phyloP scores from a whole-genome alignment of 2,329 filamentous ascomycete species.

The Xylogone sp. region DNA sequence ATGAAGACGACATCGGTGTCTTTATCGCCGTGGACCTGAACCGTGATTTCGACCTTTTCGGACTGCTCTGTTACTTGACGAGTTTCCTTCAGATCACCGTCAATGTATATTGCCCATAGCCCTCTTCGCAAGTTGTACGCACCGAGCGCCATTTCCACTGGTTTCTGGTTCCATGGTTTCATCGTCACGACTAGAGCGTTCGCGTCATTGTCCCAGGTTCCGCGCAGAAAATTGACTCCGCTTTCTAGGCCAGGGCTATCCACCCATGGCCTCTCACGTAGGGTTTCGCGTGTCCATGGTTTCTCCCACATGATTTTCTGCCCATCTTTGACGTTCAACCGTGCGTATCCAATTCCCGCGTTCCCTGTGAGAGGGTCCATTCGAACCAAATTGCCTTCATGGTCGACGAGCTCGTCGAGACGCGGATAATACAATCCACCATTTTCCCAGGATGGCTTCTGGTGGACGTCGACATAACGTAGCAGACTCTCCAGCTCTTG shows the following conservation, averaged over 20 bases:
- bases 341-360: constrained; percentile 30
- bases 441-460: constrained; percentile 28
- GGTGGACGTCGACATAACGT: constrained; percentile 22
- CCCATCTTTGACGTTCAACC: constrained; percentile 33
- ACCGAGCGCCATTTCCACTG: background rate
- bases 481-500: constrained; percentile 19
- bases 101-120: constrained; percentile 1
- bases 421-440: constrained; percentile 33
- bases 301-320: constrained; percentile 31
- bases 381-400: constrained; percentile 19
- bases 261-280: background rate
- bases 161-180: constrained; percentile 3
- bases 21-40: too few relatives aligned
- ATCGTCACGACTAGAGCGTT: constrained; percentile 1
- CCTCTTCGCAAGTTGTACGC: background rate
- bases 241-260: constrained; percentile 1
- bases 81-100: constrained; percentile 1
- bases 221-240: constrained; percentile 3
- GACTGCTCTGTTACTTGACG: background rate
- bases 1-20: too few relatives aligned
- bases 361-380: constrained; percentile 35
- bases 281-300: constrained; percentile 23
- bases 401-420: constrained; percentile 20
- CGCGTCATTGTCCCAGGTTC: background rate
- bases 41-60: background rate